Conservation (phyloP, 2,329 filamentous ascomycete species). For the Arthrinium puccinioides region DNA sequence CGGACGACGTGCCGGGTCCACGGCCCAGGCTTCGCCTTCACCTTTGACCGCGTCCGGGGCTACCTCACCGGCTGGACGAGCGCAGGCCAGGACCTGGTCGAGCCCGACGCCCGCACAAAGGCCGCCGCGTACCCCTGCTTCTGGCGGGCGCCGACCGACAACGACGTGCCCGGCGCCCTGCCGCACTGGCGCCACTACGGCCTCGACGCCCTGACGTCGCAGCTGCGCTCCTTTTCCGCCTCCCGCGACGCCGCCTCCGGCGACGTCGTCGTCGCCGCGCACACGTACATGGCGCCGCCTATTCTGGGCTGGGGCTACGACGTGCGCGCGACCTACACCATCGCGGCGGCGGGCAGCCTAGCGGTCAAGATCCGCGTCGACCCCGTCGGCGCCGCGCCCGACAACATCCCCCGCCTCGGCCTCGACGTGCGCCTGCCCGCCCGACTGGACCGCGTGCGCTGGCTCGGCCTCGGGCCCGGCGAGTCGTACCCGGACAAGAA, state of each 20-base stretch:
- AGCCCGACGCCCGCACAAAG: constrained; percentile 23
- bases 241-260: constrained; percentile 10
- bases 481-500: constrained; percentile 60
- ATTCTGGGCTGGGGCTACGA: constrained; percentile 54
- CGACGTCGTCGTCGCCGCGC: constrained; percentile 29
- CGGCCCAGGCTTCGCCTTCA: constrained; percentile 27
- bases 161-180: constrained; percentile 47
- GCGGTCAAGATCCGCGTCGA: constrained; percentile 35
- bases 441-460: constrained; percentile 39
- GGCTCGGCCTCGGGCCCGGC: constrained; percentile 57
- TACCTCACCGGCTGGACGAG: constrained; percentile 33
- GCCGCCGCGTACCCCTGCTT: constrained; percentile 40
- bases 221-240: constrained; percentile 33
- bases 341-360: constrained; percentile 37
- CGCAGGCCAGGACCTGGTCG: constrained; percentile 24
- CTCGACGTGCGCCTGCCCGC: constrained; percentile 46
- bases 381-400: constrained; percentile 41
- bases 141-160: constrained; percentile 60
- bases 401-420: constrained; percentile 54
- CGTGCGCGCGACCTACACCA: constrained; percentile 42
- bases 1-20: constrained; percentile 19
- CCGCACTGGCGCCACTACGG: constrained; percentile 51
- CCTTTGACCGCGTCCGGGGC: constrained; percentile 38
- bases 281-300: constrained; percentile 48
- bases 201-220: constrained; percentile 36